Conservation (phyloP, 2,329 filamentous ascomycete genomes). For the Didymellaceae sp. region DNA sequence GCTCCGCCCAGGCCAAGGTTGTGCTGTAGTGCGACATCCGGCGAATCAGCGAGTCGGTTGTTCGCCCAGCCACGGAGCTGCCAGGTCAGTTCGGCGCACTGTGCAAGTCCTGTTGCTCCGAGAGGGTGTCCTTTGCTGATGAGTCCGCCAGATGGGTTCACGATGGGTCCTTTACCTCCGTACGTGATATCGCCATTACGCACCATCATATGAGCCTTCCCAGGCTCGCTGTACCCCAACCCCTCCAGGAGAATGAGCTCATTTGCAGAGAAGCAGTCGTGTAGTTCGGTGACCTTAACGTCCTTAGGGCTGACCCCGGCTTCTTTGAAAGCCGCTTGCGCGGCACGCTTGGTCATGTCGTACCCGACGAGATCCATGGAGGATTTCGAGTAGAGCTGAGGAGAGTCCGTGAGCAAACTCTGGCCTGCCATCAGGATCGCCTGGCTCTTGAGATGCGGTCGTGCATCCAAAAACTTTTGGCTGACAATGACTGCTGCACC, state of each 20-base stretch:
- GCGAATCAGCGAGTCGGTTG: conserved; percentile 74
- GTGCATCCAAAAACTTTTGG: conserved; percentile 81
- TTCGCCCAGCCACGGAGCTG: conserved; percentile 95
- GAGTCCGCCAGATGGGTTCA: conserved; percentile 91
- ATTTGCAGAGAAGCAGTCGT: conserved; percentile 96
- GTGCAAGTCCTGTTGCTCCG: conserved; percentile 88
- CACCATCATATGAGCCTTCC: conserved; percentile 91
- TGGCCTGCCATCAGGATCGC: conserved; percentile 89
- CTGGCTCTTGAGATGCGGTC: conserved; percentile 79
- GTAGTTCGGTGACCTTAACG: conserved; percentile 84
- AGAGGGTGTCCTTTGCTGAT: conserved; percentile 96
- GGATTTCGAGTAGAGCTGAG: conserved; percentile 76
- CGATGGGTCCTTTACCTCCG: conserved; percentile 72
- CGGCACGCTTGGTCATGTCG: conserved; percentile 80
- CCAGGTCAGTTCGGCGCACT: conserved; percentile 94
- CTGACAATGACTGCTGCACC: conserved; percentile 89
- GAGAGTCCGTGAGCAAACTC: conserved; percentile 79
- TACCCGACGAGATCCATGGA: conserved; percentile 89
- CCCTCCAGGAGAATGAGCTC: conserved; percentile 89
- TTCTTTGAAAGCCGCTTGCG: conserved; percentile 71
- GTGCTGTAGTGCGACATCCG: conserved; percentile 81
- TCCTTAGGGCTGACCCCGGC: conserved; percentile 71
- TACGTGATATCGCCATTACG: conserved; percentile 88
- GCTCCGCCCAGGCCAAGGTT: conserved; percentile 92
- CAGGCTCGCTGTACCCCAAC: conserved; percentile 75